Percentiles rank a stretch among this genome's conserved stretches.
Conservation (phyloP, 2,329 filamentous ascomycete species). For the Trichoderma sp. region DNA sequence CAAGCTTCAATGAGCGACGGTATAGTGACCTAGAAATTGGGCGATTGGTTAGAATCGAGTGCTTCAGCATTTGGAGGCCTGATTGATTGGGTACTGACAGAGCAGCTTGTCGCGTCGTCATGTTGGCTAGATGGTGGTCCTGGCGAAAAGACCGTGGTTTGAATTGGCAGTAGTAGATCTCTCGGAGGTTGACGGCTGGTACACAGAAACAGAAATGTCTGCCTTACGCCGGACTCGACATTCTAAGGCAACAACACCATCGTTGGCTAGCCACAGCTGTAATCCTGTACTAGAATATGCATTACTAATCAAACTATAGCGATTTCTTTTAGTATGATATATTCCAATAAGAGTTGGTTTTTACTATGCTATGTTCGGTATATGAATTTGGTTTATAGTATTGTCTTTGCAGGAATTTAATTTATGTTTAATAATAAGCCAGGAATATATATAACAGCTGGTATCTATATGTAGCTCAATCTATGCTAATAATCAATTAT, state of each 20-base stretch:
- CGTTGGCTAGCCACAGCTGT: not conserved
- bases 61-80: not conserved
- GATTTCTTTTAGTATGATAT: not conserved
- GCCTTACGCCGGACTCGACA: not conserved
- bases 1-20: conserved; percentile 85
- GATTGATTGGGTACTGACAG: conserved; percentile 40
- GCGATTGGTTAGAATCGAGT: conserved; percentile 22
- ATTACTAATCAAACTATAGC: not conserved
- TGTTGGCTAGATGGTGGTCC: conserved; percentile 19
- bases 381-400: too few relatives aligned
- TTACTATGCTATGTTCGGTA: not conserved
- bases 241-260: conserved; percentile 6
- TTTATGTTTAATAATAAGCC: too few relatives aligned
- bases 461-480: not conserved
- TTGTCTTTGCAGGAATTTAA: too few relatives aligned
- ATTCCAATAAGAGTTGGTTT: not conserved
- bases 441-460: too few relatives aligned
- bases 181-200: not conserved
- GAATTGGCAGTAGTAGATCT: not conserved
- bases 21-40: conserved; percentile 64
- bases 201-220: conserved; percentile 1
- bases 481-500: not conserved
- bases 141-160: conserved; percentile 18
- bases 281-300: not conserved
- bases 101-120: conserved; percentile 45